Evolutionary conservation across 148 eudicot genomes (phyloP), one percentile per base, ranked within the genome.

Genomic region (Bassia scoparia): DNA sequence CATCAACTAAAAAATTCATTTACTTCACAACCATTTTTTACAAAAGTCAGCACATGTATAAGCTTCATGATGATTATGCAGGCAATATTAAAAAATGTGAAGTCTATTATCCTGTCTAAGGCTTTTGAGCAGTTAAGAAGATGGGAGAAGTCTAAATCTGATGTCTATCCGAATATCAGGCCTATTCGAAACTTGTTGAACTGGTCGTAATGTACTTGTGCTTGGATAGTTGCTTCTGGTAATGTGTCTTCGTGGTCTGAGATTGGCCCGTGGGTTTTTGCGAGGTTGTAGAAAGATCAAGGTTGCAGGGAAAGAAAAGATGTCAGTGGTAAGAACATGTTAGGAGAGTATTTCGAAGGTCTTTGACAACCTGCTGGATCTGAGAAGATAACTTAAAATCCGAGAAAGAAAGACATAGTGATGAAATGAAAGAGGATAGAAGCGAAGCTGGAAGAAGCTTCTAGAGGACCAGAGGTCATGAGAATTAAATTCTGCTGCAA

Each of bases 211-310:
- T 81, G 80, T 73, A 75, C 73, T 74, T 74, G 61, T 70, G 67
- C 49, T 55, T 44, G 30, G 66, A 38, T n/a, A 14, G 41, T 34
- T 50, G 15, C 64, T 69, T 15, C 68, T 64, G 55, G 67, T 38
- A n/a, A n/a, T 37, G 59, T 38, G n/a, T 59, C 71, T 50, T 68
- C 61, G 14, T 46, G 35, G 56, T n/a, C 73, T 76, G 62, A 74
- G n/a, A n/a, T n/a, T 21, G 60, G 72, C 67, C 16, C 76, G 35
- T n/a, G 53, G 44, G 46, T 72, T 35, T 66, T 56, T 73, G 63
- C 84, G n/a, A 95, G 99, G 89, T 77, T 70, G 93, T n/a, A n/a
- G 84, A 91, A 86, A 83, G 97, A 89, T 73, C n/a, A 90, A 74
- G 67, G 75, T 88, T 74, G 67, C 75, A 37, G 91, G 96, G 97